Conservation (phyloP, 2,329 filamentous ascomycete genomes). For the Alternaria gaisen region DNA sequence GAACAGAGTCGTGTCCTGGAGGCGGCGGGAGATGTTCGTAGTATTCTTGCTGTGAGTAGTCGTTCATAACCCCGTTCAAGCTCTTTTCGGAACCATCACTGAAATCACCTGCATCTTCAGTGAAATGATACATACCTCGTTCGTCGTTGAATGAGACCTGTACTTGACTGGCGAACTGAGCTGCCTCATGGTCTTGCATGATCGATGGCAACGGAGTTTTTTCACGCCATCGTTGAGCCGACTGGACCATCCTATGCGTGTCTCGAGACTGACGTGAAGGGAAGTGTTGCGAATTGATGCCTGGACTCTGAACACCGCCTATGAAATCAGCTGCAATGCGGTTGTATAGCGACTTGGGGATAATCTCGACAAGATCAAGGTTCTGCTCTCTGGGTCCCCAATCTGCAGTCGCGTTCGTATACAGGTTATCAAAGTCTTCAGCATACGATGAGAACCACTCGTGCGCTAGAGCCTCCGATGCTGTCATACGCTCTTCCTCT, state of each 20-base stretch:
- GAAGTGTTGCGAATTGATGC: constrained; percentile 6
- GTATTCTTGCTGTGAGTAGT: constrained; percentile 8
- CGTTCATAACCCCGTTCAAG: background rate
- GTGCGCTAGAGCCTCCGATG: constrained; percentile 62
- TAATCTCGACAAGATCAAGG: constrained; percentile 41
- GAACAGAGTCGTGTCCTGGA: background rate
- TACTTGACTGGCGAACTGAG: constrained; percentile 20
- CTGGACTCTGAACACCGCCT: background rate
- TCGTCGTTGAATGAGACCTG: background rate
- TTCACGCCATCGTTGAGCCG: constrained; percentile 20
- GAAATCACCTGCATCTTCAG: background rate
- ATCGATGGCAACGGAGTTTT: constrained; percentile 27
- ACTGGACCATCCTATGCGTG: background rate
- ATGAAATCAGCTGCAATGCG: background rate
- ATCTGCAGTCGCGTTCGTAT: constrained; percentile 57
- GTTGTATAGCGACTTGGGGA: constrained; percentile 11
- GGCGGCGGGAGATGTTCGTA: background rate
- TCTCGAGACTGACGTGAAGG: background rate
- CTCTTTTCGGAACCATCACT: constrained; percentile 1
- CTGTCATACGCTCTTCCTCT: constrained; percentile 61
- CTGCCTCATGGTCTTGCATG: constrained; percentile 10
- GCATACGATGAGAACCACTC: constrained; percentile 64
- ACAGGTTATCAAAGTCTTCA: constrained; percentile 59
- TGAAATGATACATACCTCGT: background rate
- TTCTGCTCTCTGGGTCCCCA: constrained; percentile 58